A percentile compares a stretch with the other conserved stretches of the same genome.
phyloP scores from a whole-genome alignment of 2,329 filamentous ascomycete species.

The Neonectria ditissima region DNA sequence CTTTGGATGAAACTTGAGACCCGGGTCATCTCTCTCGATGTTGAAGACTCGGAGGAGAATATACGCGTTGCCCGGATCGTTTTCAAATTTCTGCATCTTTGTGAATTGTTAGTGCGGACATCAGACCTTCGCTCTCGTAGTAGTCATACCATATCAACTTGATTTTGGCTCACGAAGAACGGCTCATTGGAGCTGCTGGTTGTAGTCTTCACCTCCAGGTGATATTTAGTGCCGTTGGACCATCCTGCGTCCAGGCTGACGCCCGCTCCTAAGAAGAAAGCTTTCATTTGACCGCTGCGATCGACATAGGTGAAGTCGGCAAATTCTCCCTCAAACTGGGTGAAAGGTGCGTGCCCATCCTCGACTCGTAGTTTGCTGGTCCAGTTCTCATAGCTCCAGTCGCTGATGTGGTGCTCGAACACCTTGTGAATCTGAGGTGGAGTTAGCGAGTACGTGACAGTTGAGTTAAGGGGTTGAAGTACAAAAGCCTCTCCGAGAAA shows the following conservation, averaged over 20 bases:
- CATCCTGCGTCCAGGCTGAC: slow-evolving; percentile 4
- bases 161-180: slow-evolving; percentile 23
- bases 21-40: slow-evolving; percentile 15
- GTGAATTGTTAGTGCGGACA: no score
- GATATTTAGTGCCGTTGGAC: slow-evolving; percentile 22
- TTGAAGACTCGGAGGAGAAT: slow-evolving; percentile 23
- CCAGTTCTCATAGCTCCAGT: slow-evolving; percentile 23
- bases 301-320: slow-evolving; percentile 26
- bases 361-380: slow-evolving; percentile 26
- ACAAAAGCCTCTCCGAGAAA: slow-evolving; percentile 20
- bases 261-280: slow-evolving; percentile 3
- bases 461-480: neutral
- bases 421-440: slow-evolving; percentile 12
- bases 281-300: slow-evolving; percentile 10
- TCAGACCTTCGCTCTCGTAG: no score
- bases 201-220: slow-evolving; percentile 25
- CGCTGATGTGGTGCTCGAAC: slow-evolving; percentile 12
- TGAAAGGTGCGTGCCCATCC: slow-evolving; percentile 12
- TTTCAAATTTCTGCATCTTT: slow-evolving; percentile 21
- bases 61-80: slow-evolving; percentile 17
- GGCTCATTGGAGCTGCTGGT: neutral
- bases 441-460: neutral
- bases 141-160: slow-evolving; percentile 18
- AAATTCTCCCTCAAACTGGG: slow-evolving; percentile 3
- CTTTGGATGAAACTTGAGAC: slow-evolving; percentile 16